Conservation (phyloP, 2,329 filamentous ascomycete genomes). For the Lizonia empirigonia region DNA sequence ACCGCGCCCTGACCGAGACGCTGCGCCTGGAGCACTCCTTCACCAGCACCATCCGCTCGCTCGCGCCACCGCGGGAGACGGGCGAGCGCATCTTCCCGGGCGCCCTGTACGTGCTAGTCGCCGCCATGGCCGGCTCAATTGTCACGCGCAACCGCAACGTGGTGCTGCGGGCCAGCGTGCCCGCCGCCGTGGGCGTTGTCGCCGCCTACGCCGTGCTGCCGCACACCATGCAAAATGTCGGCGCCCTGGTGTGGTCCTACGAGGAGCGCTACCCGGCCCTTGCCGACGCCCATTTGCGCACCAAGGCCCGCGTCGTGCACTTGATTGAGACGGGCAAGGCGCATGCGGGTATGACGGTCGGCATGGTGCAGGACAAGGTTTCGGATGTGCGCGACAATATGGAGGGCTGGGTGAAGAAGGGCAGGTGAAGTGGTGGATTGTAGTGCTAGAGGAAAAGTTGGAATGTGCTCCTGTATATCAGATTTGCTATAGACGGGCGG, state of each 20-base stretch:
- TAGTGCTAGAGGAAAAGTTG: slow-evolving; percentile 2
- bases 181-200: slow-evolving; percentile 78
- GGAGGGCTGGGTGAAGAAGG: slow-evolving; percentile 91
- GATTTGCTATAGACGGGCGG: background rate
- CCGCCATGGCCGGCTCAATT: slow-evolving; percentile 94
- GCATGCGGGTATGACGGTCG: slow-evolving; percentile 72
- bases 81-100: slow-evolving; percentile 91
- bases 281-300: slow-evolving; percentile 77
- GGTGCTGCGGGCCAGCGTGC: slow-evolving; percentile 75
- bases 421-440: slow-evolving; percentile 62
- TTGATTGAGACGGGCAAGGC: slow-evolving; percentile 75
- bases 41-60: slow-evolving; percentile 83
- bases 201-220: slow-evolving; percentile 86
- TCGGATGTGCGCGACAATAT: slow-evolving; percentile 74
- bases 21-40: slow-evolving; percentile 88
- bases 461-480: slow-evolving; percentile 12
- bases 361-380: slow-evolving; percentile 81
- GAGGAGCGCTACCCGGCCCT: slow-evolving; percentile 87
- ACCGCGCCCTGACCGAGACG: slow-evolving; percentile 77
- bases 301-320: slow-evolving; percentile 71
- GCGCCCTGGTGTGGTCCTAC: slow-evolving; percentile 86
- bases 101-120: slow-evolving; percentile 87
- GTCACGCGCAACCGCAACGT: slow-evolving; percentile 86
- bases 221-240: slow-evolving; percentile 86
- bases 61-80: slow-evolving; percentile 83